Base-by-base conservation (phyloP, 1,284 basidiomycete species). In the Inonotus obliquus region DNA sequence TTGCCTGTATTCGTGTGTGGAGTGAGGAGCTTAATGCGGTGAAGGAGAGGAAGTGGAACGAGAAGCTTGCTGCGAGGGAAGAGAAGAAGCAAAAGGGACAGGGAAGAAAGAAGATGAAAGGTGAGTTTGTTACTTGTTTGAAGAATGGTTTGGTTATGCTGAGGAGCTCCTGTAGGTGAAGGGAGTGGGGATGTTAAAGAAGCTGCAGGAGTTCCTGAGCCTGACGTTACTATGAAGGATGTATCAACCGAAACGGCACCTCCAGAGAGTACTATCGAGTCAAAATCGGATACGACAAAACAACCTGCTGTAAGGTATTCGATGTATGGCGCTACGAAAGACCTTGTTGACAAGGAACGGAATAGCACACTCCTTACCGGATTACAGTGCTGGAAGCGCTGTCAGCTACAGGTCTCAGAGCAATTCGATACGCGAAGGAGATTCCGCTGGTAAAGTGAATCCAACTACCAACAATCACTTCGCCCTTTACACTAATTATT, bases 401-500 rank as follows among this genome's bases (percentile, higher is more conserved):
- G 19, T 95, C 94, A 17, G 96, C 96, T 0, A 99, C 97, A 0
- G 96, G 96, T 25, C 81, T 99, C 25, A 88, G 96, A 11, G 92
- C 95, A 2, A 98, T 99, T 65, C 91, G 96, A 35, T 99, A 99
- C 72, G 96, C 96, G 0, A 96, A 98, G 69, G 96, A 99, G 75
- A 96, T 99, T 10, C 95, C 96, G 0, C 81, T 91, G 41, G 84
- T 96, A 65, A 92, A 87, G 91, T 96, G 64, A 60, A 77, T 63
- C 23, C 23, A 21, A 7, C 21, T 25, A 10, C 47, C 27, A 13
- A 13, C 38, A 39, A 32, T 41, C 29, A 7, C 1, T 4, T 3
- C 25, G 39, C 25, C 11, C 9, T 58, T 21, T 62, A 29, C 45
- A 63, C 35, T 21, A 54, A 58, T 19, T 52, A 14, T 44, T 60